Conservation (phyloP, 1,284 basidiomycete genomes). For the Paramarasmius palmivorus region DNA sequence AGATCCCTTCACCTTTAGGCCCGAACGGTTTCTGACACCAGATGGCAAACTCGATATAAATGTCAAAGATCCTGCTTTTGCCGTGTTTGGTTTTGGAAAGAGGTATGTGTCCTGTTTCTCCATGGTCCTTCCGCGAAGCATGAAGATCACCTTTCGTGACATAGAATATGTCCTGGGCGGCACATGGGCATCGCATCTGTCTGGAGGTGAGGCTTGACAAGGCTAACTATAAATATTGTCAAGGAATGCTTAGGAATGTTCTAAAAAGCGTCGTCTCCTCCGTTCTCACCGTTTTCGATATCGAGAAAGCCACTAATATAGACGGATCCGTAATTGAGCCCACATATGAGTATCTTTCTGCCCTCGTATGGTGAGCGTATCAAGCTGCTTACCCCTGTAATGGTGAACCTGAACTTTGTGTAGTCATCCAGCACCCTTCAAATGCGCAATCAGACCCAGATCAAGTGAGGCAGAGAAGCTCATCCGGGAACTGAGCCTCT, state of each 20-base stretch:
- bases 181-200: neutral
- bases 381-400: neutral
- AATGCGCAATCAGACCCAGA: neutral
- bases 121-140: neutral
- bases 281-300: neutral
- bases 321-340: neutral
- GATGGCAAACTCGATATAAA: neutral
- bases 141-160: neutral
- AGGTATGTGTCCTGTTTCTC: neutral
- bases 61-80: neutral
- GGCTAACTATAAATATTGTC: neutral
- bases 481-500: neutral
- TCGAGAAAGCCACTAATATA: neutral
- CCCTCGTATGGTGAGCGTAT: neutral
- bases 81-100: neutral
- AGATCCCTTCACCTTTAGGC: neutral
- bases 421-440: constrained; percentile 1
- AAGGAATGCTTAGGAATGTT: neutral
- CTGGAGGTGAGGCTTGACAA: neutral
- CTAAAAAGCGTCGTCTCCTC: neutral
- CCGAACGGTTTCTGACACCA: neutral
- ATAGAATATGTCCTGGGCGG: neutral
- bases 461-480: neutral
- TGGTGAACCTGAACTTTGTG: neutral
- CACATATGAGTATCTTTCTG: neutral